Evolutionary conservation across 2,329 filamentous ascomycete species (phyloP), one percentile per base, ranked within the genome.

Genomic region (Gliomastix tumulicola): DNA sequence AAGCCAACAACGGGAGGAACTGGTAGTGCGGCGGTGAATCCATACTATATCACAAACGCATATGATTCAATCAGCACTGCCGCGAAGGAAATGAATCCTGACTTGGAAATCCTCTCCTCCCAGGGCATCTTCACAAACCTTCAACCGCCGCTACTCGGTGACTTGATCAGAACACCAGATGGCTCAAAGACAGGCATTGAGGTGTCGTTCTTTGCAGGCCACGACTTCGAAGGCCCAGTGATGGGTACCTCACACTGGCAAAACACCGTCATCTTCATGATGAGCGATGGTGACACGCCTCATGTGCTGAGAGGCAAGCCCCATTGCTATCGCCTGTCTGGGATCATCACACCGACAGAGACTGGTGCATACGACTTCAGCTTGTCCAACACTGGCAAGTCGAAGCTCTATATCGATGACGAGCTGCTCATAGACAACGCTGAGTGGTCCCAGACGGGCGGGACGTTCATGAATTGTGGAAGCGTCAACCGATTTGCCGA

Each of bases 371-470:
- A 84, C 49, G 79, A 74, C 4, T 68, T 84, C 45, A 80, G 78
- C 41, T 81, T 82, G 51, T 79, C 79, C 54, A 79, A 73, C 31
- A 78, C 82, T 7, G 79, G 80, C 0, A 76, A 79, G 0, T 79
- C 79, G 6, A 69, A 65, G 44, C 57, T 84, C 30, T 78, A 71
- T 44, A 56, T 83, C 33, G 61, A 83, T 38, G 76, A 71, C 7
- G 61, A 72, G 44, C 50, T 81, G 12, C 67, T 73, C 16, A 69
- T 82, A 30, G 76, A 84, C 45, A 68, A 81, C 4, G 82, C 78
- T 78, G 64, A 83, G 44, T 84, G 79, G 79, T 79, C 72, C 0
- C 76, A 82, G 43, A 72, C 80, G 45, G 79, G 79, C 18, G 79
- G 16, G 16, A 20, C 13, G 3, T 36, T 47, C 37, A 27, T 27